A percentile compares a stretch with the other conserved stretches of the same genome.
Evolutionary conservation across 768 basidiomycete species (phyloP).

Genomic region (Agaricus subrufescens): DNA sequence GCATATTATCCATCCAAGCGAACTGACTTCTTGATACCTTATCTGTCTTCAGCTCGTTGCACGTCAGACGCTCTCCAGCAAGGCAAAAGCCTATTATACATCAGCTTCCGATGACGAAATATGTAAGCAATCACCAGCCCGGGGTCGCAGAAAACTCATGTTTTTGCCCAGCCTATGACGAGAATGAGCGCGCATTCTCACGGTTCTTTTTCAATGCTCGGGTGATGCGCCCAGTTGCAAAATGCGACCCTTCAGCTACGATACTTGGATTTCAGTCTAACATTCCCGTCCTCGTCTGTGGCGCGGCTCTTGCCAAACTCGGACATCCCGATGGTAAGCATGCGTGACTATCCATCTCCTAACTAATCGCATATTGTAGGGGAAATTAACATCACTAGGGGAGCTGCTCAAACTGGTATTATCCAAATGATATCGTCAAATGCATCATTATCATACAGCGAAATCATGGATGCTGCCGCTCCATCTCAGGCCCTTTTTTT

Average conservation of each 20-base stretch:
- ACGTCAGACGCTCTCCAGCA: constrained; percentile 62
- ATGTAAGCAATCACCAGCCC: constrained; percentile 38
- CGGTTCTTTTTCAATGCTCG: constrained; percentile 87
- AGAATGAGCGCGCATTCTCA: constrained; percentile 78
- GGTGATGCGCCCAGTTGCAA: constrained; percentile 64
- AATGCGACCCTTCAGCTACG: constrained; percentile 64
- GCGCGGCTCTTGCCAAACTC: constrained; percentile 78
- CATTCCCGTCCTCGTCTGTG: constrained; percentile 80
- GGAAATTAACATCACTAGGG: constrained; percentile 77
- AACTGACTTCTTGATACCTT: background rate
- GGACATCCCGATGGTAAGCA: constrained; percentile 73
- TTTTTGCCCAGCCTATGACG: constrained; percentile 42
- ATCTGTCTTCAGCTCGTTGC: constrained; percentile 57
- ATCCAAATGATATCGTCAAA: constrained; percentile 87
- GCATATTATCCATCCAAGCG: background rate
- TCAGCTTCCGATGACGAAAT: constrained; percentile 86
- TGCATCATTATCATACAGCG: constrained; percentile 60
- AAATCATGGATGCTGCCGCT: constrained; percentile 53
- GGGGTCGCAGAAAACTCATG: constrained; percentile 9
- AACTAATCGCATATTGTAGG: constrained; percentile 34
- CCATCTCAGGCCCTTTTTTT: constrained; percentile 68
- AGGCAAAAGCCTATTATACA: constrained; percentile 79
- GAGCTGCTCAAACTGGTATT: constrained; percentile 58
- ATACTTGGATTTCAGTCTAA: constrained; percentile 68
- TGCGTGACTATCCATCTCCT: background rate